phyloP scores from a whole-genome alignment of 2,329 filamentous ascomycete species.

The Pyrenophora teres region DNA sequence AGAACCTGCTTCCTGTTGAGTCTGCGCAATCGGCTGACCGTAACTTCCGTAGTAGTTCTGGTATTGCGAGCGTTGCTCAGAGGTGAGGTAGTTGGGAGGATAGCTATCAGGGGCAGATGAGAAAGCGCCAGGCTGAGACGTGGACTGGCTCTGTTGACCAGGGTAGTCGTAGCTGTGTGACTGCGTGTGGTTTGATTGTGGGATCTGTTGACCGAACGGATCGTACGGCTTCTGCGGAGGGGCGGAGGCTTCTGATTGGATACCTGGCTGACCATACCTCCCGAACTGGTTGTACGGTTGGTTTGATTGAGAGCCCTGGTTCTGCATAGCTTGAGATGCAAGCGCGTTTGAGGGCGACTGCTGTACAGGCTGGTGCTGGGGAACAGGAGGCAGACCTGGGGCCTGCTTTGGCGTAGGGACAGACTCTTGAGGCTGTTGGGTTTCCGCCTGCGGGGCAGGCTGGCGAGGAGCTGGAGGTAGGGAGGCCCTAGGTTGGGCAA shows the following conservation, averaged over 20 bases:
- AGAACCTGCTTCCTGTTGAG: constrained; percentile 71
- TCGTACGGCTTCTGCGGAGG: constrained; percentile 82
- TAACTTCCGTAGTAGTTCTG: constrained; percentile 67
- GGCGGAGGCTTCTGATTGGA: constrained; percentile 64
- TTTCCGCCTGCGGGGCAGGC: constrained; percentile 47
- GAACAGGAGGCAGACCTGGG: constrained; percentile 64
- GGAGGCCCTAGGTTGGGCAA: constrained; percentile 81
- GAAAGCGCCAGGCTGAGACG: constrained; percentile 67
- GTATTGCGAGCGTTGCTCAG: constrained; percentile 75
- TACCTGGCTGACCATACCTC: constrained; percentile 67
- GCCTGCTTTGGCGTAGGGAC: constrained; percentile 62
- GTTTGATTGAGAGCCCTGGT: constrained; percentile 52
- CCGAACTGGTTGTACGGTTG: constrained; percentile 67
- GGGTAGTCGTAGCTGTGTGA: constrained; percentile 55
- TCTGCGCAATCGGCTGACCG: constrained; percentile 54
- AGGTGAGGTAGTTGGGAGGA: constrained; percentile 78
- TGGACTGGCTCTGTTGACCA: constrained; percentile 58
- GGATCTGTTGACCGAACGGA: constrained; percentile 77
- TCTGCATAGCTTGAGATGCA: constrained; percentile 61
- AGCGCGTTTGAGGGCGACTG: constrained; percentile 52
- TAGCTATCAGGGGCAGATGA: constrained; percentile 80
- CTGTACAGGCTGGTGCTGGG: constrained; percentile 56
- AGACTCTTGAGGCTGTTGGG: constrained; percentile 43
- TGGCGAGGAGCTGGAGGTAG: constrained; percentile 72
- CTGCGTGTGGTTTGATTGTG: constrained; percentile 43